Percentiles rank a stretch among this genome's conserved stretches.
Evolutionary conservation across 768 basidiomycete genomes (phyloP).

Genomic region (Phylloporus sp.): DNA sequence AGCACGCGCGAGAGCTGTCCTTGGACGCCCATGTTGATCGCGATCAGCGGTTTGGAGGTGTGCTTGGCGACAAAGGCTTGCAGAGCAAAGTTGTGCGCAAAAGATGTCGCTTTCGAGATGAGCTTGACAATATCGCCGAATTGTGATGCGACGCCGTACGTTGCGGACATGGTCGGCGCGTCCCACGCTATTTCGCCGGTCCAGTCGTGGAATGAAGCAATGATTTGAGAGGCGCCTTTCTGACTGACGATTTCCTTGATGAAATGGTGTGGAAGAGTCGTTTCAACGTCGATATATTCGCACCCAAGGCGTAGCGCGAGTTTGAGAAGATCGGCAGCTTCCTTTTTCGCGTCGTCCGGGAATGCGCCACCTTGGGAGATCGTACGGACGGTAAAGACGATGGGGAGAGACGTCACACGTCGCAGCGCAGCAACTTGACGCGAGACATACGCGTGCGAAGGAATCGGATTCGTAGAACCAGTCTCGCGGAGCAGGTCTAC

Average conservation of each 20-base stretch:
- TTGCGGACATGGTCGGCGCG: constrained; percentile 57
- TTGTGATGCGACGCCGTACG: constrained; percentile 59
- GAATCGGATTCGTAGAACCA: constrained; percentile 51
- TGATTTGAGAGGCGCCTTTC: constrained; percentile 74
- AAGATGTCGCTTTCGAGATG: constrained; percentile 72
- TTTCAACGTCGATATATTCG: constrained; percentile 93
- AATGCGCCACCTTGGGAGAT: constrained; percentile 87
- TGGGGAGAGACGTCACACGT: constrained; percentile 72
- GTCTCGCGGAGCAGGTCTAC: constrained; percentile 77
- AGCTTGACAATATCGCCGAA: constrained; percentile 92
- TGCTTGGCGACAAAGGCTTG: constrained; percentile 62
- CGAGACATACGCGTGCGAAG: constrained; percentile 68
- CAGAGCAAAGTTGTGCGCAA: constrained; percentile 79
- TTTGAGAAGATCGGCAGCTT: constrained; percentile 70
- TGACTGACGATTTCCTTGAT: constrained; percentile 54
- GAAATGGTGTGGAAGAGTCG: constrained; percentile 61
- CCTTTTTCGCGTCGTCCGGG: constrained; percentile 71
- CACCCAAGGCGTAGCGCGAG: constrained; percentile 80
- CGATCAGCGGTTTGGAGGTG: constrained; percentile 77
- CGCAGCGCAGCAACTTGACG: constrained; percentile 79
- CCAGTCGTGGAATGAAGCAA: constrained; percentile 97
- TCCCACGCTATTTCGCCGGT: constrained; percentile 83
- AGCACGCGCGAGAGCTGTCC: constrained; percentile 91
- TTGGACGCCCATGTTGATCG: constrained; percentile 87
- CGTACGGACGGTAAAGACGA: constrained; percentile 90